phyloP scores from a whole-genome alignment of 1,284 basidiomycete species.

The Xerocomus nothofagi region DNA sequence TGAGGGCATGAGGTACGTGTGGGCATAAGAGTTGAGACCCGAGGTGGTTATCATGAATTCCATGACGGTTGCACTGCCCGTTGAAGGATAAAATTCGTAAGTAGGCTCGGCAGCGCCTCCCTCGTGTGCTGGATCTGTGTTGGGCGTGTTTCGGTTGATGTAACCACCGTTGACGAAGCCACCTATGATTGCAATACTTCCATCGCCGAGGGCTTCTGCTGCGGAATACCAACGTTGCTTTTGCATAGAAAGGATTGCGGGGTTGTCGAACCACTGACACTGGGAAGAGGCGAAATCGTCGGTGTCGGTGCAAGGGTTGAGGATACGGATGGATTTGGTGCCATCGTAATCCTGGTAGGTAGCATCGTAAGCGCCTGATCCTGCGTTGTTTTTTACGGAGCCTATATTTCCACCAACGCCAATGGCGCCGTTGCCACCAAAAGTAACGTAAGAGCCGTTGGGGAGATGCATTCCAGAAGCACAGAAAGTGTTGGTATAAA shows the following conservation, averaged over 20 bases:
- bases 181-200: slow-evolving; percentile 71
- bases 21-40: slow-evolving; percentile 88
- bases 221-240: slow-evolving; percentile 86
- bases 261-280: slow-evolving; percentile 82
- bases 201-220: slow-evolving; percentile 73
- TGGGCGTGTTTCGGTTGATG: slow-evolving; percentile 81
- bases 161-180: slow-evolving; percentile 86
- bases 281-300: slow-evolving; percentile 47
- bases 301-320: slow-evolving; percentile 69
- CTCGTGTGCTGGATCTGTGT: slow-evolving; percentile 60
- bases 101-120: slow-evolving; percentile 67
- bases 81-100: slow-evolving; percentile 82
- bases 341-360: slow-evolving; percentile 70
- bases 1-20: slow-evolving; percentile 83
- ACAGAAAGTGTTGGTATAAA: slow-evolving; percentile 82
- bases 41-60: slow-evolving; percentile 80
- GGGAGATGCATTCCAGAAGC: slow-evolving; percentile 72
- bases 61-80: slow-evolving; percentile 60
- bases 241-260: slow-evolving; percentile 68
- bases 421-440: slow-evolving; percentile 78
- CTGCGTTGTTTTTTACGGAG: slow-evolving; percentile 44
- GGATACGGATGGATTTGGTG: slow-evolving; percentile 64
- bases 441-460: slow-evolving; percentile 62
- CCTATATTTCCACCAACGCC: slow-evolving; percentile 69
- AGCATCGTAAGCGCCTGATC: slow-evolving; percentile 54